Base-by-base conservation (phyloP, 225 moss, liverwort and hornwort genomes). In the Pleurozium schreberi region DNA sequence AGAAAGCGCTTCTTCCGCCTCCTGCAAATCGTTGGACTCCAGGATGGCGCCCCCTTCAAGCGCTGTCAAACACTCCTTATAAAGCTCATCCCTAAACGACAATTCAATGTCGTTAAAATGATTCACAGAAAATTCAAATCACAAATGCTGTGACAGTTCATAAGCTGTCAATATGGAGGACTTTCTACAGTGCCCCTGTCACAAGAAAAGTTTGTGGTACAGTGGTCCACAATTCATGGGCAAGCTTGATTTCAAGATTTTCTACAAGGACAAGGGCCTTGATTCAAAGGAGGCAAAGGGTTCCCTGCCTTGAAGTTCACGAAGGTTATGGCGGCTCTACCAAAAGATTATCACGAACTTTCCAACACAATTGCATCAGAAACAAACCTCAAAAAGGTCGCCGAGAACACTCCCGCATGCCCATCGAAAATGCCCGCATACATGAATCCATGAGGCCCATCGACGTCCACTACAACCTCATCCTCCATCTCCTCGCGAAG, bases 401-500 rank as follows among this genome's bases (percentile, higher is more conserved):
- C 95, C 36, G 96, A 90, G 80, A 88, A 95, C 70, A 91, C 86
- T 36, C 98, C 98, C 13, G 91, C 94, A 75, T 98, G 98, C 18
- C 98, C 98, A 91, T 98, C 98, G 86, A 98, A 97, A 52, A 98
- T 95, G 31, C 91, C 98, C 60, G 93, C 96, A 43, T 90, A 97
- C 6, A 90, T 88, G 85, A 97, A 98, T 43, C 97, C 98, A 47
- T 86, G 66, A 26, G 96, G 94, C 2, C 91, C 96, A 31, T 96
- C 91, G 43, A 80, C 83, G 47, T 95, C 94, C 71, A 96, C 75
- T 38, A 92, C 87, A 62, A 91, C 78, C 62, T 96, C 97, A 69
- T 97, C 98, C 88, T 98, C 98, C 97, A 98, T 97, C 67, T 96
- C 97, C 16, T 95, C 98, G 40, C 98, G 94, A 62, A 94, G 88